Base-by-base conservation (phyloP, 2,329 filamentous ascomycete species). In the Neospermospora avenae region DNA sequence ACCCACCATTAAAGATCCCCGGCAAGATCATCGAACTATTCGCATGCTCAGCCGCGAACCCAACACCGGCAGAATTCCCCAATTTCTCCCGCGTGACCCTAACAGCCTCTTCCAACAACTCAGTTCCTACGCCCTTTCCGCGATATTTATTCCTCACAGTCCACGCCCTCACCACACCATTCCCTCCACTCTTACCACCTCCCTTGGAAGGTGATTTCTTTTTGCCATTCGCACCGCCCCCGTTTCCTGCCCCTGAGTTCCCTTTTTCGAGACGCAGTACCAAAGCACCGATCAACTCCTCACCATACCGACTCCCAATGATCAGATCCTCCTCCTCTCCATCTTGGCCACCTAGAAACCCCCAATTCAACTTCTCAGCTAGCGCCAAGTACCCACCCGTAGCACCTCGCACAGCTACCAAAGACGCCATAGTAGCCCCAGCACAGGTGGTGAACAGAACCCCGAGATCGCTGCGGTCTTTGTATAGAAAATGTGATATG, bases 91-190 rank as follows among this genome's bases (percentile, higher is more conserved):
- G 82, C 61, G 88, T 87, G 57, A 88, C 73, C 59, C 80, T 80
- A 2, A 93, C 85, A 1, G 89, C 90, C 67, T 90, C 88, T 66
- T 88, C 83, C 51, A 96, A 78, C 68, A 96, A 75, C 34, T 86
- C 87, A 42, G 78, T 80, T 2, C 91, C 92, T 24, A 96, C 78
- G 0, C 91, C 91, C 63, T 84, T 84, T 34, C 83, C 79, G 25
- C 92, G 82, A 73, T 91, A 91, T 66, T 80, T 79, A 54, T 86
- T 75, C 70, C 81, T 81, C 1, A 91, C 90, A 1, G 91, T 93
- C 91, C 92, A 96, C 1, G 89, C 91, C 28, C 89, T 84, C 59
- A 96, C 87, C 51, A 91, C 78, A 8, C 87, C 89, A 63, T 82
- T 83, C 55, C 87, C 88, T 37, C 86, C 84, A 65, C 79, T 77